Conservation (phyloP, 2,329 filamentous ascomycete species). For the Blumeriella jaapii region DNA sequence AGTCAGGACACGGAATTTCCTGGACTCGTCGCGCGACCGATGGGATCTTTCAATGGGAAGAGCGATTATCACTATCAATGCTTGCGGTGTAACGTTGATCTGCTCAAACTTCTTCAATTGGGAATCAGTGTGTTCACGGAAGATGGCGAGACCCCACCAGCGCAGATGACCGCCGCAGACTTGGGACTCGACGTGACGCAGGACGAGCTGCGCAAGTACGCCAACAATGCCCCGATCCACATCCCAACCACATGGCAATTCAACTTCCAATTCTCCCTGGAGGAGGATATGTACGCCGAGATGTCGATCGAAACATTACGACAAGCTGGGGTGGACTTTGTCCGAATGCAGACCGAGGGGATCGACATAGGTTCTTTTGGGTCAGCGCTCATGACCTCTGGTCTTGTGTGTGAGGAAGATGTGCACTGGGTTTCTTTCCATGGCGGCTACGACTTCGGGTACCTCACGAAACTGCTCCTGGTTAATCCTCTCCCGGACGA, state of each 20-base stretch:
- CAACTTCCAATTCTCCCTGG: slow-evolving; percentile 93
- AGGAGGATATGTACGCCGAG: slow-evolving; percentile 96
- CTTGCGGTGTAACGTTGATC: slow-evolving; percentile 89
- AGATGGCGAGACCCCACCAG: slow-evolving; percentile 75
- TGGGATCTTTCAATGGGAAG: slow-evolving; percentile 88
- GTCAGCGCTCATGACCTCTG: slow-evolving; percentile 79
- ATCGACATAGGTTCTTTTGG: slow-evolving; percentile 88
- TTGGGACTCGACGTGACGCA: slow-evolving; percentile 32
- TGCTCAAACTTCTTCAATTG: slow-evolving; percentile 95
- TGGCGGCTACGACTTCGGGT: slow-evolving; percentile 96
- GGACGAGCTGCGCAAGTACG: slow-evolving; percentile 32
- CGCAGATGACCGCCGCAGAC: slow-evolving; percentile 39
- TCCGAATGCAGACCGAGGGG: slow-evolving; percentile 70
- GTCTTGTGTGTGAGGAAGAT: slow-evolving; percentile 75
- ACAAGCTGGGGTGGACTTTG: slow-evolving; percentile 87
- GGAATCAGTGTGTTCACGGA: slow-evolving; percentile 89
- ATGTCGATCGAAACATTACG: slow-evolving; percentile 86
- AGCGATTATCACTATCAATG: slow-evolving; percentile 99
- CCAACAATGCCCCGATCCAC: slow-evolving; percentile 33
- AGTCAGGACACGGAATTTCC: slow-evolving; percentile 90
- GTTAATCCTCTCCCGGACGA: slow-evolving; percentile 76
- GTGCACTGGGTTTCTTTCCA: slow-evolving; percentile 97
- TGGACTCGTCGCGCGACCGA: slow-evolving; percentile 90
- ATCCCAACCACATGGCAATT: slow-evolving; percentile 96
- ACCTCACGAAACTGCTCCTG: slow-evolving; percentile 86